phyloP scores from a whole-genome alignment of 495 filamentous ascomycete species.

The Trichocladium uniseriatum region DNA sequence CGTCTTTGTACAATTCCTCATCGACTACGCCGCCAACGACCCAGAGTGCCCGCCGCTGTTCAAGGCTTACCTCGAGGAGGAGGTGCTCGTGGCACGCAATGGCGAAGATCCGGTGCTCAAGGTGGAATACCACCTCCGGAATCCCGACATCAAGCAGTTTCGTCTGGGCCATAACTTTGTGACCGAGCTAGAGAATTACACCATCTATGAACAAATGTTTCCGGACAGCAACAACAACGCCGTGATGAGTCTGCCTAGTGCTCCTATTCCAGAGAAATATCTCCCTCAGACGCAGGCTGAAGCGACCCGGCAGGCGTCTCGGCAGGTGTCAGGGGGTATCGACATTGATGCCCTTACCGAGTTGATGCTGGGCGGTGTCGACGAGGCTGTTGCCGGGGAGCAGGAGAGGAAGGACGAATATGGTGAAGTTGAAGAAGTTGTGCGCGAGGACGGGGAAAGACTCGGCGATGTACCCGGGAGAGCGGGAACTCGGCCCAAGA shows the following conservation, averaged over 20 bases:
- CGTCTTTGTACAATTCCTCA: slow-evolving; percentile 5
- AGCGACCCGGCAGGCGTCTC: background rate
- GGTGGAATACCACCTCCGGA: background rate
- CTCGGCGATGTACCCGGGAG: too few species aligned
- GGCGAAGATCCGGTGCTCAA: background rate
- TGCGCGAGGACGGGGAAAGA: background rate
- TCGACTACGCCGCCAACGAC: slow-evolving; percentile 6
- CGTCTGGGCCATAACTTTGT: slow-evolving; percentile 1
- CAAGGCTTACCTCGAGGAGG: slow-evolving; percentile 5
- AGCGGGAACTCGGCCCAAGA: too few species aligned
- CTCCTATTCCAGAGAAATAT: slow-evolving; percentile 2
- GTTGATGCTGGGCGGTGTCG: background rate
- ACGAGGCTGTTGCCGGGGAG: background rate
- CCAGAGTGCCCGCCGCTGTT: slow-evolving; percentile 9
- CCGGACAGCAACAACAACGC: background rate
- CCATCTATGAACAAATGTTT: slow-evolving; percentile 1
- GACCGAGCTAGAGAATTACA: background rate
- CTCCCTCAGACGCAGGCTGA: background rate
- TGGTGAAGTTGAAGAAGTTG: background rate
- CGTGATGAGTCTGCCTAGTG: background rate
- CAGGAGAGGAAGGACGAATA: background rate
- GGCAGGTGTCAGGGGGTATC: background rate
- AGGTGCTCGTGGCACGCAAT: background rate
- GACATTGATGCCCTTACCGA: background rate
- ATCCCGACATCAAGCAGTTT: slow-evolving; percentile 2